Conservation (phyloP, 208 protist species). For the Crithidia sp. region DNA sequence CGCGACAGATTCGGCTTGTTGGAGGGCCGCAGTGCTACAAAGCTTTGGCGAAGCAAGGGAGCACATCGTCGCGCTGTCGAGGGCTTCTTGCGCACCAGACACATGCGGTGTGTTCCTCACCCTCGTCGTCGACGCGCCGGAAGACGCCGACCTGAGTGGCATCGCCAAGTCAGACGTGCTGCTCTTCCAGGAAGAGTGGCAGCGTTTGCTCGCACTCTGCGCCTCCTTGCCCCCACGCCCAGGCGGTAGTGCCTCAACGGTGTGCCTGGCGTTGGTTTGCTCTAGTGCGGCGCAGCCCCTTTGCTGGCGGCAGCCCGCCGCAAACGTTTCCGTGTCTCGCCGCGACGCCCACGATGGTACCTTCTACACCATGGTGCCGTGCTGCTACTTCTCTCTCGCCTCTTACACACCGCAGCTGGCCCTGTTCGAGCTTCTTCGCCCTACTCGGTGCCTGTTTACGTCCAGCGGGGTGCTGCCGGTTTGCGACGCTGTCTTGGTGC, state of each 20-base stretch:
- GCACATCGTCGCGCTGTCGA: constrained; percentile 15
- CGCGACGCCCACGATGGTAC: neutral
- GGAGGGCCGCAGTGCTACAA: neutral
- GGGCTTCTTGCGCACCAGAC: constrained; percentile 5
- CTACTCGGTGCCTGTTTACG: constrained; percentile 25
- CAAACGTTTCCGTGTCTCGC: neutral
- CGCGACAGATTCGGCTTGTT: neutral
- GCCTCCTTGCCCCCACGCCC: neutral
- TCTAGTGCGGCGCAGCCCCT: constrained; percentile 19
- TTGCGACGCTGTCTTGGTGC: constrained; percentile 18
- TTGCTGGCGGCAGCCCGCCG: constrained; percentile 23
- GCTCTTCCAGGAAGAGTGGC: constrained; percentile 17
- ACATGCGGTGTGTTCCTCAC: constrained; percentile 17
- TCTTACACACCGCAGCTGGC: constrained; percentile 23
- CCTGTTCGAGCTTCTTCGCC: constrained; percentile 31
- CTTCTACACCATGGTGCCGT: constrained; percentile 1
- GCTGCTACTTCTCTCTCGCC: constrained; percentile 29
- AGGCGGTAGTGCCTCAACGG: neutral
- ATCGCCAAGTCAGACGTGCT: neutral
- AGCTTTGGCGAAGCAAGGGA: constrained; percentile 7
- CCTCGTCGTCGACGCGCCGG: constrained; percentile 22
- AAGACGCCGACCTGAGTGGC: neutral
- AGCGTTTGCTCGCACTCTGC: constrained; percentile 27
- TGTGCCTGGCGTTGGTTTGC: constrained; percentile 39
- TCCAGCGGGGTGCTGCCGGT: constrained; percentile 15